Evolutionary conservation across 371 early-diverging fungal species (phyloP).

Genomic region (Quaeritorhiza haematococci): DNA sequence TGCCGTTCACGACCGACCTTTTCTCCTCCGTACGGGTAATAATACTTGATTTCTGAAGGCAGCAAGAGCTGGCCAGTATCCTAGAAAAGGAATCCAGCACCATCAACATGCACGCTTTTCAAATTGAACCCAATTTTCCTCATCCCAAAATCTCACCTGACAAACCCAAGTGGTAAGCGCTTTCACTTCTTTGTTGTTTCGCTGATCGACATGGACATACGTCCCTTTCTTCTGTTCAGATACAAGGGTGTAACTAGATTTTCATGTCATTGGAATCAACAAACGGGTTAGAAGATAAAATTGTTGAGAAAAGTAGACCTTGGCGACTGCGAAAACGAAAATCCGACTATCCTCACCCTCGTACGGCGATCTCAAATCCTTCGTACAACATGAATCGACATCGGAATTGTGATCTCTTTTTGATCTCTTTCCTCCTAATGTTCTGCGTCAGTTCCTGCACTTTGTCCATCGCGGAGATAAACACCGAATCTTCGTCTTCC

Average conservation of each 20-base stretch:
- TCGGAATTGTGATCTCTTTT: conserved; percentile 49
- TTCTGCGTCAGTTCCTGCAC: conserved; percentile 43
- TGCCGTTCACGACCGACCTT: conserved; percentile 23
- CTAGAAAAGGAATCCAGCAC: conserved; percentile 29
- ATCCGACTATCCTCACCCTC: no score
- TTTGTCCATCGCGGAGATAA: conserved; percentile 17
- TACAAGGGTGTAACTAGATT: conserved; percentile 43
- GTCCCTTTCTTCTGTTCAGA: conserved; percentile 40
- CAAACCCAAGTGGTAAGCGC: conserved; percentile 54
- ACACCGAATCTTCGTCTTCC: conserved; percentile 14
- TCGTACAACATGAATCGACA: conserved; percentile 48
- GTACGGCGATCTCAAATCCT: conserved; percentile 55
- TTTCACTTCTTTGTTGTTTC: conserved; percentile 50
- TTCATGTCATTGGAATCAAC: conserved; percentile 1
- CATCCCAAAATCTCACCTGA: conserved; percentile 16
- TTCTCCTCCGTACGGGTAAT: conserved; percentile 53
- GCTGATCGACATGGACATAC: conserved; percentile 42
- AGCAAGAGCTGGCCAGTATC: conserved; percentile 41
- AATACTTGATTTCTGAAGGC: conserved; percentile 51
- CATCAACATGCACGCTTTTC: conserved; percentile 1
- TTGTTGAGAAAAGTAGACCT: no score
- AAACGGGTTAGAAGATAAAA: no score
- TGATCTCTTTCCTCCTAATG: conserved; percentile 51
- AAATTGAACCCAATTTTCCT: neutral
- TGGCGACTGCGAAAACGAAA: no score